These are phyloP conservation scores for Protomyces pachydermus DNA, from an alignment of 1,139 yeast species.

Conservation along the genomic window DNA sequence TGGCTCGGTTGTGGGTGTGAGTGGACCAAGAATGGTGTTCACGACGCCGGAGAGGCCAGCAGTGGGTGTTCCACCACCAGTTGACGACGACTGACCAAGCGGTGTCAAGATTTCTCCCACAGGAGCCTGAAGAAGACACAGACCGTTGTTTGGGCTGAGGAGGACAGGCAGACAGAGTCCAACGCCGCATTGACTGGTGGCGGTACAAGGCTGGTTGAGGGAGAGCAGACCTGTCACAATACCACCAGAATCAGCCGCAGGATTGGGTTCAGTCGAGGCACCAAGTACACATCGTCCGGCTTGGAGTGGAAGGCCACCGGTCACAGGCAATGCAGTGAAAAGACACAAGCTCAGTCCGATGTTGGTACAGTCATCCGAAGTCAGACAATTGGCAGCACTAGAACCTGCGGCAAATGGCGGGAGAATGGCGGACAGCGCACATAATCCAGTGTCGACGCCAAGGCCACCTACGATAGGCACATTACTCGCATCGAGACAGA, in stretches of 20 bases:
- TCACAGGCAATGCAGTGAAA: background rate
- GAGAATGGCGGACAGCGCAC: background rate
- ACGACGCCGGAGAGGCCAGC: background rate
- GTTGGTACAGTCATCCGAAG: background rate
- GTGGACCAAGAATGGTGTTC: background rate
- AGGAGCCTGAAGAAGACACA: background rate
- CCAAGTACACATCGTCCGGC: background rate
- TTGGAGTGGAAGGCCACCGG: background rate
- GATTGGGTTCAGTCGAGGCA: background rate
- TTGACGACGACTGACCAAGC: background rate
- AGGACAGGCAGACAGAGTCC: background rate
- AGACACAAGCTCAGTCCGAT: constrained; percentile 8
- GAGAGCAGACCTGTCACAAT: background rate
- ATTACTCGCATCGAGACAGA: background rate
- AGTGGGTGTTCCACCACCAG: background rate
- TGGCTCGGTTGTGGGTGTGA: background rate
- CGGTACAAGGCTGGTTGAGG: background rate
- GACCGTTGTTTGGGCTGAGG: background rate
- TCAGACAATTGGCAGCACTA: background rate
- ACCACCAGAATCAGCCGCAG: background rate
- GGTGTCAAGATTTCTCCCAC: background rate
- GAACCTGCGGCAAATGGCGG: background rate
- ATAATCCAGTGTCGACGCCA: background rate
- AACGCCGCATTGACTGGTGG: background rate
- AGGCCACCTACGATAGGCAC: background rate